Percentiles rank a stretch among this genome's conserved stretches.
Conservation (phyloP, 345 rosid genomes). For the Acer yangbiense region DNA sequence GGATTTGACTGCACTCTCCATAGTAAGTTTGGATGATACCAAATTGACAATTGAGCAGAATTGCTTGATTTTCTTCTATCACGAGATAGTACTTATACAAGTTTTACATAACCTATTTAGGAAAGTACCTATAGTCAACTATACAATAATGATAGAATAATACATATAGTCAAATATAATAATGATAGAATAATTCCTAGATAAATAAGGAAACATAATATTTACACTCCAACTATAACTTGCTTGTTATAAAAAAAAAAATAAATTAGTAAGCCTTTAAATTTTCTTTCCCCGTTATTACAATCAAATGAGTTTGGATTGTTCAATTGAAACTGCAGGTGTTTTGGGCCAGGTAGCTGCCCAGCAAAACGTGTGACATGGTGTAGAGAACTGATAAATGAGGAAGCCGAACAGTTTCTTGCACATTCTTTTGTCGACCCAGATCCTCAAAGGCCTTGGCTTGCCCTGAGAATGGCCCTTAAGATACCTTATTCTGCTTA, state of each 20-base stretch:
- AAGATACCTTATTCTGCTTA: slow-evolving; percentile 73
- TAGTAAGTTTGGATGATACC: neutral
- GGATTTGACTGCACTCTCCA: neutral
- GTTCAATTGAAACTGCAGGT: slow-evolving; percentile 45
- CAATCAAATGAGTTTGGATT: neutral
- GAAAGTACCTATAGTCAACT: no score
- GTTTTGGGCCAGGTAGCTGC: slow-evolving; percentile 86
- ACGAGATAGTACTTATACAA: no score
- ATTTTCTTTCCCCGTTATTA: neutral
- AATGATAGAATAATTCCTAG: no score
- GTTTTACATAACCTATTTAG: no score
- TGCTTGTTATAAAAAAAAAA: neutral
- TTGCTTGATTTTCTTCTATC: no score
- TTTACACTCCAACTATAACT: no score
- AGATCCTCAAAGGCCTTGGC: slow-evolving; percentile 77
- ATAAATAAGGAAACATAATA: no score
- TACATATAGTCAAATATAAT: no score
- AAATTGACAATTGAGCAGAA: no score
- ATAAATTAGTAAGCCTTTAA: neutral
- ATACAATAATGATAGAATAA: no score
- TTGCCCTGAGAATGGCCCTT: slow-evolving; percentile 71
- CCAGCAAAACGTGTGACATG: slow-evolving; percentile 68
- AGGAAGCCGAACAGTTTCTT: slow-evolving; percentile 84
- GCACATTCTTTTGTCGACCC: slow-evolving; percentile 81
- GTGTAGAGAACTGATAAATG: slow-evolving; percentile 87